Evolutionary conservation across 2,329 filamentous ascomycete species (phyloP), one percentile per base, ranked within the genome.

Genomic region (Colletotrichum musicola): DNA sequence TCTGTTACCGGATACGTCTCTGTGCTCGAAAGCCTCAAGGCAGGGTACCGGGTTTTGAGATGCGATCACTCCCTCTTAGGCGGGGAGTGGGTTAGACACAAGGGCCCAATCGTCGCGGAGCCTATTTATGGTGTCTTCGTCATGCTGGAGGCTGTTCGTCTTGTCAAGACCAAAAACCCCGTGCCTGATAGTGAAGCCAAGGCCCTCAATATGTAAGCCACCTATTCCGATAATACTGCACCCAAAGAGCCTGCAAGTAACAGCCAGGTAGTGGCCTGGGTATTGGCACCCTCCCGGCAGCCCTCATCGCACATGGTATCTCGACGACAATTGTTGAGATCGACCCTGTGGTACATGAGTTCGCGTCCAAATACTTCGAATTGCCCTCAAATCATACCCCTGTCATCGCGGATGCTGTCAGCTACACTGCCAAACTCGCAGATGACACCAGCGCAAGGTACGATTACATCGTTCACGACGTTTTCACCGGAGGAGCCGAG

Each of bases 81-180:
- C 47, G 96, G 96, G 42, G 93, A 98, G 80, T 99, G 95, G 95
- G 86, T 91, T 13, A 84, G 84, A 47, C 82, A 81, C 72, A 69
- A 63, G 49, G 90, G 77, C 68, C 84, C 81, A 58, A 82, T 76
- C 70, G 86, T 94, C 18, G 88, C 89, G 12, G 96, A 99, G 80
- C 94, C 95, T 0, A 93, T 99, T 64, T 99, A 98, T 77, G 92
- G 93, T 10, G 92, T 98, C n/a, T 99, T 99, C 78, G 91, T 93
- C 27, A 97, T 97, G 86, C 88, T 99, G 1, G 96, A 99, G 79
- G 94, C 95, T 4, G 92, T 98, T 6, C 89, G 96, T 22, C 86
- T 99, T 38, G 85, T 97, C 25, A 85, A 96, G 73, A 84, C 84
- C 1, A 80, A 84, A 4, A 82, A 85, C 35, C 81, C 79, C 14